Conservation (phyloP, 805 yeast genomes). For the Pichia nanzhaoensis region DNA sequence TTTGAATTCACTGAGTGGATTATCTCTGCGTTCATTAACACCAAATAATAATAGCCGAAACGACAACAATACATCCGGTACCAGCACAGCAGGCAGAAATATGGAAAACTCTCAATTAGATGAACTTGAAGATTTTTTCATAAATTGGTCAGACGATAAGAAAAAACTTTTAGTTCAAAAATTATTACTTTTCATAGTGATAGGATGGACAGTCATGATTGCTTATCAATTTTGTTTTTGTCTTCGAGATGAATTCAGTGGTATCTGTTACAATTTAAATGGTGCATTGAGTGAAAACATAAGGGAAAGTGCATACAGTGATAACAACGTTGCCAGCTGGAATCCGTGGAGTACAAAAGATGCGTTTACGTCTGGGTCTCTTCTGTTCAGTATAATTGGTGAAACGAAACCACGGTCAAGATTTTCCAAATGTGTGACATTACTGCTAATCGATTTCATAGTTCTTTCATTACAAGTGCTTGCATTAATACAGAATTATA, state of each 20-base stretch:
- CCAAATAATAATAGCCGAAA: background rate
- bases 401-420: slow-evolving; percentile 27
- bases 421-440: slow-evolving; percentile 23
- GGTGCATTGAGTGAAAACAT: slow-evolving; percentile 4
- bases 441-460: slow-evolving; percentile 29
- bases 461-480: slow-evolving; percentile 27
- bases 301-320: slow-evolving; percentile 6
- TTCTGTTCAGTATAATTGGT: slow-evolving; percentile 41
- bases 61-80: background rate
- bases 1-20: background rate
- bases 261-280: slow-evolving; percentile 13
- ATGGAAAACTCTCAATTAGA: background rate
- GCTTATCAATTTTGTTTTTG: slow-evolving; percentile 33
- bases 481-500: slow-evolving; percentile 28
- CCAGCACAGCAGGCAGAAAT: background rate
- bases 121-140: background rate
- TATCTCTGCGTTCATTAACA: background rate
- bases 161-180: slow-evolving; percentile 10
- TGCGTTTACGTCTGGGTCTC: slow-evolving; percentile 32
- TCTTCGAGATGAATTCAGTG: slow-evolving; percentile 16
- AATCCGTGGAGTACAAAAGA: slow-evolving; percentile 9
- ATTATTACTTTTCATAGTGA: slow-evolving; percentile 19
- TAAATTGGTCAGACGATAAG: background rate
- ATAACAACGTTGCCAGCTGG: slow-evolving; percentile 4
- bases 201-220: slow-evolving; percentile 24